These are phyloP conservation scores for Crithidia expoeki DNA, from an alignment of 208 protist species.

Conservation along the genomic window DNA sequence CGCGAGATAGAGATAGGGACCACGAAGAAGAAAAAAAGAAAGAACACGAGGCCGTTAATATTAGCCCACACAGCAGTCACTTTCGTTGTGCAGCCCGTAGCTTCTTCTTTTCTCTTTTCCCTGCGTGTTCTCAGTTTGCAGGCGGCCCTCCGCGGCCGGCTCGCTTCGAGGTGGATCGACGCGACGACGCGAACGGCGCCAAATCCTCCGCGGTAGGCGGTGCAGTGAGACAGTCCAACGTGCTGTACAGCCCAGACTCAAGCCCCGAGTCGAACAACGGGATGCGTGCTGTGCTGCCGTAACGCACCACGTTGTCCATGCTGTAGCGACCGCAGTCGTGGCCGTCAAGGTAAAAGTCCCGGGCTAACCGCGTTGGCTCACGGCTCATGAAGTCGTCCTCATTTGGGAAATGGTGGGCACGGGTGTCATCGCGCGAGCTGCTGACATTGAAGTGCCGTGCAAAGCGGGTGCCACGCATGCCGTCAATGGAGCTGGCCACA, in stretches of 20 bases:
- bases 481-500: conserved; percentile 18
- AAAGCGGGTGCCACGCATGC: conserved; percentile 6
- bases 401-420: conserved; percentile 10
- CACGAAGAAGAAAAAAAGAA: too few species aligned
- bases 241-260: conserved; percentile 11
- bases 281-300: conserved; percentile 9
- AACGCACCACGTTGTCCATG: conserved; percentile 2
- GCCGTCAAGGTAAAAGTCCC: conserved; percentile 1
- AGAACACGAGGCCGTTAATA: too few species aligned
- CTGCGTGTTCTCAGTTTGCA: neutral
- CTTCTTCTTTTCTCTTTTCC: neutral
- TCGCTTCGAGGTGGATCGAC: conserved; percentile 4
- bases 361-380: conserved; percentile 4
- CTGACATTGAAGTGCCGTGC: conserved; percentile 4
- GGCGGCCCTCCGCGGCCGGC: neutral
- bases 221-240: conserved; percentile 6
- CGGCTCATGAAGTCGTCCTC: conserved; percentile 7
- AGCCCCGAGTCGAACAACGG: conserved; percentile 1
- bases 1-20: too few species aligned
- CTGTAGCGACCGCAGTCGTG: conserved; percentile 17
- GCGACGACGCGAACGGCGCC: conserved; percentile 1
- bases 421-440: conserved; percentile 24
- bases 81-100: too few species aligned
- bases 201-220: neutral
- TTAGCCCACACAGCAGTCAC: too few species aligned